Conservation (phyloP, 2,329 filamentous ascomycete species). For the Xylogone sp. region DNA sequence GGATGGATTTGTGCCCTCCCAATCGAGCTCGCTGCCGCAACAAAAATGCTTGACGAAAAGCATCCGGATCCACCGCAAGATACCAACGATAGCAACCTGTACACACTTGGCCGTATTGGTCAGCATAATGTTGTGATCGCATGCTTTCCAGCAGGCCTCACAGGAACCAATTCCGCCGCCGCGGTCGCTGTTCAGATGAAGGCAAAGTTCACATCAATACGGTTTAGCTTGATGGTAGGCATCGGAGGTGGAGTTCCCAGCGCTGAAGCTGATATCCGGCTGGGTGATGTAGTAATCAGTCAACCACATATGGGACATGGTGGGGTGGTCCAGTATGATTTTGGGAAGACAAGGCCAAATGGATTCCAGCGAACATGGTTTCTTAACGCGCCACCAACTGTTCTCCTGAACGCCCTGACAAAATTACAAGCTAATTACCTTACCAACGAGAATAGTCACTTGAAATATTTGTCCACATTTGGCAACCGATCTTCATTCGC, state of each 20-base stretch:
- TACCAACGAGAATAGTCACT: conserved; percentile 5
- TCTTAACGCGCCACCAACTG: conserved; percentile 7
- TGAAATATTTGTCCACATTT: conserved; percentile 6
- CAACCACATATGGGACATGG: conserved; percentile 7
- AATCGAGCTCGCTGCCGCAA: conserved; percentile 22
- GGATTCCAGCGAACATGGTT: conserved; percentile 7
- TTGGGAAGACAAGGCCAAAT: conserved; percentile 9
- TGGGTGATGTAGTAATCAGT: conserved; percentile 26
- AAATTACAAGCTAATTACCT: conserved; percentile 5
- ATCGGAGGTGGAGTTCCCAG: conserved; percentile 29
- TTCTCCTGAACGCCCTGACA: conserved; percentile 8
- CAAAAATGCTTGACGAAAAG: conserved; percentile 19
- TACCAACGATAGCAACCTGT: conserved; percentile 16
- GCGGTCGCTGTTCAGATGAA: conserved; percentile 27
- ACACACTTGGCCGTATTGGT: conserved; percentile 21
- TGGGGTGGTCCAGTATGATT: conserved; percentile 15
- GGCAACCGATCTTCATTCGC: not conserved
- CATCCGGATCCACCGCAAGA: conserved; percentile 7
- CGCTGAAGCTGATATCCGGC: conserved; percentile 19
- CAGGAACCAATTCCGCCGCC: conserved; percentile 30
- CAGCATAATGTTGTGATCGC: conserved; percentile 31
- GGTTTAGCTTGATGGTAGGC: conserved; percentile 33
- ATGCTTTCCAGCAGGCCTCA: conserved; percentile 26
- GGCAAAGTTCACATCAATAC: conserved; percentile 24
- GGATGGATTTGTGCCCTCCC: no score